These are phyloP conservation scores for Rhodotorula graminis DNA, from an alignment of 768 basidiomycete genomes.

Conservation along the genomic window DNA sequence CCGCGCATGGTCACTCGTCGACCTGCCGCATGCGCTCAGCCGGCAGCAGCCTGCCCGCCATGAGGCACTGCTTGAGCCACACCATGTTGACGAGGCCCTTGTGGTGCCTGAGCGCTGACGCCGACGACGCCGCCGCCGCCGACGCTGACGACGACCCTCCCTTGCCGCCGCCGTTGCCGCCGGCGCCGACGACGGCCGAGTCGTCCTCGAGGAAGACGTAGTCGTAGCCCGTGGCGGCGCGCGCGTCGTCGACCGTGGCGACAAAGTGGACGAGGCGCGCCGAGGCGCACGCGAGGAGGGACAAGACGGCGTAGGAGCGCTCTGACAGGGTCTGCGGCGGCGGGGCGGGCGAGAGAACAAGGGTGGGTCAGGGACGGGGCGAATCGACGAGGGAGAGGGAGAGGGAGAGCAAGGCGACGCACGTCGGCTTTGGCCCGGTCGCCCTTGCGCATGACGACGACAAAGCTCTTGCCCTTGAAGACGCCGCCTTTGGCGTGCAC, in stretches of 20 bases:
- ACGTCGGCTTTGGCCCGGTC: slow-evolving; percentile 31
- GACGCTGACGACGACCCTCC: background rate
- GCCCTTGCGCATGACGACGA: slow-evolving; percentile 51
- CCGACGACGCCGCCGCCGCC: slow-evolving; percentile 2
- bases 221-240: slow-evolving; percentile 49
- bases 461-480: slow-evolving; percentile 48
- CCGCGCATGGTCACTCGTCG: background rate
- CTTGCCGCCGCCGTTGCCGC: no score
- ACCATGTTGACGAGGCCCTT: slow-evolving; percentile 41
- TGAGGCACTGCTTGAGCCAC: slow-evolving; percentile 75
- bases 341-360: background rate
- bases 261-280: slow-evolving; percentile 66
- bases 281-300: slow-evolving; percentile 73
- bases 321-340: background rate
- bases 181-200: background rate
- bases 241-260: slow-evolving; percentile 52
- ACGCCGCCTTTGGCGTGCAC: slow-evolving; percentile 47
- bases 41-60: slow-evolving; percentile 52
- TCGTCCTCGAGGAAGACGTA: slow-evolving; percentile 61
- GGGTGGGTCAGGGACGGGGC: background rate
- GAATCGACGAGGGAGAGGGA: background rate
- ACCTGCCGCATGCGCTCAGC: background rate
- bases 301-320: slow-evolving; percentile 42
- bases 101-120: background rate
- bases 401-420: no score